A percentile compares a stretch with the other conserved stretches of the same genome.
These are phyloP conservation scores for Globisporangium spiculum DNA, from an alignment of 352 stramenopile species.

Conservation along the genomic window DNA sequence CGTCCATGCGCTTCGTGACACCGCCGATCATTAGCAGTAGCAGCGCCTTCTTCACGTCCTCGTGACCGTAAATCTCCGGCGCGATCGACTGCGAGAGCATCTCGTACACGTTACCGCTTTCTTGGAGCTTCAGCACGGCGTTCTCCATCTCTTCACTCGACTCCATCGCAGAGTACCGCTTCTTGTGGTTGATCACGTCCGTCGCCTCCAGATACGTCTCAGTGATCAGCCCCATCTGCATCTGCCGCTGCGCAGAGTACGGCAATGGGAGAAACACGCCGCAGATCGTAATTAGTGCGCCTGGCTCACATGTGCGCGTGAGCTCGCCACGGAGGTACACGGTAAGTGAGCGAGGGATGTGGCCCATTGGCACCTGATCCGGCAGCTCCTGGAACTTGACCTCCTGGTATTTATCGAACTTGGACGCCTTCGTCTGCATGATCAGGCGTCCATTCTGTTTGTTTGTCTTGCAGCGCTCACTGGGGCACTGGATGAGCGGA, in stretches of 20 bases:
- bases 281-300: conserved; percentile 96
- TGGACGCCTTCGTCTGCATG: conserved; percentile 96
- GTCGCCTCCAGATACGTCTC: conserved; percentile 97
- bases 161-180: conserved; percentile 93
- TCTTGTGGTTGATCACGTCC: conserved; percentile 96
- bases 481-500: conserved; percentile 90
- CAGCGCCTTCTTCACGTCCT: conserved; percentile 99
- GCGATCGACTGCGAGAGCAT: conserved; percentile 95
- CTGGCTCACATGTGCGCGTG: conserved; percentile 91
- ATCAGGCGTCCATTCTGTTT: conserved; percentile 79
- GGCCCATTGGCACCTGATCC: conserved; percentile 96
- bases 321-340: conserved; percentile 92
- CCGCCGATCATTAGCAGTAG: conserved; percentile 97
- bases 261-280: conserved; percentile 95
- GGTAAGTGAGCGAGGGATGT: conserved; percentile 94
- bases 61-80: conserved; percentile 99
- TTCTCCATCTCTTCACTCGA: conserved; percentile 84
- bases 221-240: conserved; percentile 96
- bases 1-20: conserved; percentile 86
- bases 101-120: conserved; percentile 88
- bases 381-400: conserved; percentile 95
- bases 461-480: conserved; percentile 85
- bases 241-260: conserved; percentile 91
- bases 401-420: conserved; percentile 99
- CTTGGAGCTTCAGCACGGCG: conserved; percentile 64